Evolutionary conservation across 2,329 filamentous ascomycete species (phyloP), one percentile per base, ranked within the genome.

Genomic region (Daldinia sp.): DNA sequence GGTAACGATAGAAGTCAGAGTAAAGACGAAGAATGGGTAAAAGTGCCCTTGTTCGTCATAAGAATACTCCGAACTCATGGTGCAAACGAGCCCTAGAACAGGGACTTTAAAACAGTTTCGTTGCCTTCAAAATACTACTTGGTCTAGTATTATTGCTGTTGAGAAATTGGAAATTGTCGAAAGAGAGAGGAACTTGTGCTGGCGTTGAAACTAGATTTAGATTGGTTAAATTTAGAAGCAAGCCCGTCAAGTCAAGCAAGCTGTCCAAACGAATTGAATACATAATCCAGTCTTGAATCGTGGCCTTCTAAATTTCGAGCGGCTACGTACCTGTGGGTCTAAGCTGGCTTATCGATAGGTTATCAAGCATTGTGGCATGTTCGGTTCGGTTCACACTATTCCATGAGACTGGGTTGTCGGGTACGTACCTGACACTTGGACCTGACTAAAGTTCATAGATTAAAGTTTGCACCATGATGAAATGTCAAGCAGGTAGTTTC

Each of bases 31-130:
- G 88, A 97, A 97, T 74, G 97, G 96, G 86, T 98, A 99, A 86
- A 98, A 98, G 88, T 98, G 93, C 76, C 94, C 94, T 89, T 96
- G 90, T 79, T 97, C 93, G 88, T 99, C 96, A 85, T 99, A 99
- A 77, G 93, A 97, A 87, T 99, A 99, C 82, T 98, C 95, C 78
- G 92, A 93, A 79, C 91, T 94, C 90, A 96, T 96, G 80, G 85
- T 90, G 81, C 73, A 71, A 72, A 74, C 67, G 69, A 69, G 74
- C 75, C 75, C 76, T 76, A 68, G 60, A 67, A 68, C 71, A 75
- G 76, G 75, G 76, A 74, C 74, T 77, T 77, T 54, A 12, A 64
- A 23, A 48, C 23, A 63, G 20, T 9, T 48, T 37, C 39, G 61
- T 60, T 48, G 15, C 55, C 30, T 35, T 46, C 57, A 65, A 60